Conservation (phyloP, 192 early-diverging fungal species). For the Ambispora gerdemannii region DNA sequence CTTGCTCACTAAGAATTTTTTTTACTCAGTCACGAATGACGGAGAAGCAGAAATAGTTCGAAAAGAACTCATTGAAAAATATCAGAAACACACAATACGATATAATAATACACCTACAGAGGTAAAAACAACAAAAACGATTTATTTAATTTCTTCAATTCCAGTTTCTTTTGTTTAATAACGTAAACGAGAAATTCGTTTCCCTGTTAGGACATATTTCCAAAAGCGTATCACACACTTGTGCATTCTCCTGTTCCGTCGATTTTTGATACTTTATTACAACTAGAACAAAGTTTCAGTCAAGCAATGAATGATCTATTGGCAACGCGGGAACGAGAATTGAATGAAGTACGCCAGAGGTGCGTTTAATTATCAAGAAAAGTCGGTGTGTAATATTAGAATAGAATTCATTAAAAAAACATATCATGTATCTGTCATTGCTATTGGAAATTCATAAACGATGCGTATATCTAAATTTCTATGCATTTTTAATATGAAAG, state of each 20-base stretch:
- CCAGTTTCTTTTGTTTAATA: background rate
- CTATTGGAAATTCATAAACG: too few relatives aligned
- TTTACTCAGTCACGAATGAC: background rate
- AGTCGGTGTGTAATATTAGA: too few relatives aligned
- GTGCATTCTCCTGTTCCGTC: conserved; percentile 54
- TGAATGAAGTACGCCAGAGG: conserved; percentile 37
- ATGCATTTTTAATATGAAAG: background rate
- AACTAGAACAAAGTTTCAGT: conserved; percentile 54
- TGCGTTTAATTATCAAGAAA: background rate
- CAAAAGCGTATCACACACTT: conserved; percentile 54
- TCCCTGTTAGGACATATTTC: conserved; percentile 49
- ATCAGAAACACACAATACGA: conserved; percentile 11
- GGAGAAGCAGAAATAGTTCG: background rate
- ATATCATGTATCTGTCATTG: too few relatives aligned
- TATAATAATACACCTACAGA: conserved; percentile 17
- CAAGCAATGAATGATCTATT: conserved; percentile 43
- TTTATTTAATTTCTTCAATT: conserved; percentile 3
- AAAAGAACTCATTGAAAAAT: conserved; percentile 13
- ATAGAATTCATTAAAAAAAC: too few relatives aligned
- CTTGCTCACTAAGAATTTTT: background rate
- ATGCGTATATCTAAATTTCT: too few relatives aligned
- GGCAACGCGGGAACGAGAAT: conserved; percentile 35
- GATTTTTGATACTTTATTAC: conserved; percentile 54
- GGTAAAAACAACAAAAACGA: background rate
- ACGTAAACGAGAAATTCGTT: background rate